These are phyloP conservation scores for Candida adriatica DNA, from an alignment of 805 yeast genomes.

Conservation along the genomic window DNA sequence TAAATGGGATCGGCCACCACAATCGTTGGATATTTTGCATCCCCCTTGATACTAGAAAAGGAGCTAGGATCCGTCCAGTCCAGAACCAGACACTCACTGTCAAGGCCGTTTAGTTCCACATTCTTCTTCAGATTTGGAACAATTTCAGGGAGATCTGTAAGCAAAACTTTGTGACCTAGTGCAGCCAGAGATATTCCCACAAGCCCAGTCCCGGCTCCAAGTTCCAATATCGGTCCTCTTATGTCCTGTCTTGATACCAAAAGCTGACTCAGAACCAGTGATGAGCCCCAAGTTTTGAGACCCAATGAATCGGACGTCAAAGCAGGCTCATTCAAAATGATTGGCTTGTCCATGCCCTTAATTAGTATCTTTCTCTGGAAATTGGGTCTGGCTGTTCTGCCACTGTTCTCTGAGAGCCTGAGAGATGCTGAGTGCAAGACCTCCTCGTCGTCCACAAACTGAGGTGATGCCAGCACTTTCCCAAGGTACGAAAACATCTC, in stretches of 20 bases:
- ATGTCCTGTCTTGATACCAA: slow-evolving; percentile 28
- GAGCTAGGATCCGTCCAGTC: slow-evolving; percentile 72
- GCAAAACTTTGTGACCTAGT: slow-evolving; percentile 34
- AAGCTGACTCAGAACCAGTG: slow-evolving; percentile 56
- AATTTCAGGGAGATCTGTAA: slow-evolving; percentile 81
- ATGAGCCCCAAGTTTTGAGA: slow-evolving; percentile 93
- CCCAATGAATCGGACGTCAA: slow-evolving; percentile 85
- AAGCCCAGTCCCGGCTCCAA: slow-evolving; percentile 96
- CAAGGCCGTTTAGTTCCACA: slow-evolving; percentile 41
- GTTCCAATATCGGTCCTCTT: slow-evolving; percentile 43
- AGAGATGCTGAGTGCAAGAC: slow-evolving; percentile 52
- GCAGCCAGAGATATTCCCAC: slow-evolving; percentile 66
- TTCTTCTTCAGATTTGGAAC: slow-evolving; percentile 61
- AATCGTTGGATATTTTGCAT: slow-evolving; percentile 44
- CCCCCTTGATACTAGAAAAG: slow-evolving; percentile 26
- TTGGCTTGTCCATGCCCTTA: slow-evolving; percentile 26
- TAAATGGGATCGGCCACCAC: slow-evolving; percentile 87
- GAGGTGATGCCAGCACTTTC: slow-evolving; percentile 39
- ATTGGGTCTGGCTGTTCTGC: slow-evolving; percentile 76
- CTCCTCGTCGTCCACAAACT: slow-evolving; percentile 25
- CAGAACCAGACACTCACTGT: slow-evolving; percentile 40
- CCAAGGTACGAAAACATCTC: slow-evolving; percentile 44
- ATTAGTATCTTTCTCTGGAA: slow-evolving; percentile 53
- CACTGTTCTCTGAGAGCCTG: slow-evolving; percentile 74
- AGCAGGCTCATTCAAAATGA: slow-evolving; percentile 67